These are phyloP conservation scores for Yarrowia deformans DNA, from an alignment of 805 yeast genomes.

Conservation along the genomic window DNA sequence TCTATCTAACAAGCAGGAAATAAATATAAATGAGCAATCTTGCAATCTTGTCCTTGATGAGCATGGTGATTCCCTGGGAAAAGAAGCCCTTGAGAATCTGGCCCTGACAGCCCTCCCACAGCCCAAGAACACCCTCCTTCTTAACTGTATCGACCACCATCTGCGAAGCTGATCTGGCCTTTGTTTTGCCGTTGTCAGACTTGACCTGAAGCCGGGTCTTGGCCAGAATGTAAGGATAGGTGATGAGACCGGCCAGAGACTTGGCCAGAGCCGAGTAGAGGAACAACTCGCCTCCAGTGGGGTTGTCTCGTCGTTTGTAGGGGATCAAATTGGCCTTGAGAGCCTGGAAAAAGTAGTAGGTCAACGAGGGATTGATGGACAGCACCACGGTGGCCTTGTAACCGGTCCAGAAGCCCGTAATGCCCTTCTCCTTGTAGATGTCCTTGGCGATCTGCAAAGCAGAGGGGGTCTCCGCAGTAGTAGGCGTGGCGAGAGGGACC, in stretches of 20 bases:
- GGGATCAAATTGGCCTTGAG: constrained; percentile 45
- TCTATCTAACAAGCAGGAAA: constrained; percentile 39
- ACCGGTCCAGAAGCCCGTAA: constrained; percentile 50
- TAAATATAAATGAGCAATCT: constrained; percentile 44
- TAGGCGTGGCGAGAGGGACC: neutral
- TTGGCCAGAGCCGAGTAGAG: constrained; percentile 74
- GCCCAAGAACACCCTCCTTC: constrained; percentile 78
- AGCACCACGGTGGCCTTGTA: constrained; percentile 48
- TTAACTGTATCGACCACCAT: constrained; percentile 55
- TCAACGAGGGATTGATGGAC: constrained; percentile 49
- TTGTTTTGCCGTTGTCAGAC: constrained; percentile 41
- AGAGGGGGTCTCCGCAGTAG: constrained; percentile 17
- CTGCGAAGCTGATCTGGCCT: constrained; percentile 22
- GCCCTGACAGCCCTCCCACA: constrained; percentile 69
- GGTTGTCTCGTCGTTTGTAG: constrained; percentile 44
- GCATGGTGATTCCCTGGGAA: constrained; percentile 51
- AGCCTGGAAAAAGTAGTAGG: constrained; percentile 50
- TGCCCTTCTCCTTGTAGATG: constrained; percentile 47
- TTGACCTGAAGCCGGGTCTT: constrained; percentile 71
- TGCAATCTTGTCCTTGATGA: constrained; percentile 52
- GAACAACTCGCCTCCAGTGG: constrained; percentile 59
- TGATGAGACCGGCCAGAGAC: constrained; percentile 65
- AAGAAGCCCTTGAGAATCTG: constrained; percentile 50
- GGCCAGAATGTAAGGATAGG: constrained; percentile 82
- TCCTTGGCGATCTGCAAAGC: constrained; percentile 43